Evolutionary conservation across 148 eudicot species (phyloP), one percentile per base, ranked within the genome.

Genomic region (Arctostaphylos glauca): DNA sequence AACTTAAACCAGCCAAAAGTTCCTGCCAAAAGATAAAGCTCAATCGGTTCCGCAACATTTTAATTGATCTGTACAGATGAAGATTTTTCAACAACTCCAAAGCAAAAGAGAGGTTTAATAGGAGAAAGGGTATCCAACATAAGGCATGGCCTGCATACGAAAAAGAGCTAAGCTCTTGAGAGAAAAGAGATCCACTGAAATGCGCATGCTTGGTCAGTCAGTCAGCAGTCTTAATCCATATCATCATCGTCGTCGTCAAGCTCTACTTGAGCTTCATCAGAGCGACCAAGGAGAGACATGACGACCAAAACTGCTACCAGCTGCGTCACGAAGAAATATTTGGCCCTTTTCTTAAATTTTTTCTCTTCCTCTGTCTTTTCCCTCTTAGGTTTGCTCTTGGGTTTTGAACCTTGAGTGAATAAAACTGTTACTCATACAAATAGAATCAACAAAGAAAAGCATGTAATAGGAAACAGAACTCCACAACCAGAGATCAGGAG

Each of bases 291-390:
- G 47, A 95, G 86, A 18, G 97, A 87, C 84, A 93, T 81, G 86
- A 93, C 93, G 75, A 92, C 85, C 9, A 95, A 82, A 82, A 95
- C 91, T 0, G 93, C 90, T 67, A 93, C 90, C 8, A 91, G 79
- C 87, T 95, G 98, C 78, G 98, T 88, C 18, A 86, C 89, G 84
- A 95, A 84, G 87, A 95, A 93, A 84, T 91, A 95, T 83, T 95
- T 95, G 62, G 97, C 93, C 85, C 94, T 87, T 83, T 89, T 88
- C 84, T 88, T 90, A 84, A 93, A 92, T 85, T 88, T 91, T 87
- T 90, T 95, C 84, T 95, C 97, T 89, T 95, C 98, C 87, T 92
- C 92, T 62, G 93, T 90, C 85, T 91, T 91, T 84, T 89, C 92
- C 86, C 84, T 92, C 81, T 91, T 95, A 18, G 93, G 95, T 80